Percentiles rank a stretch among this genome's conserved stretches.
These are phyloP conservation scores for Ophiostoma novo-ulmi DNA, from an alignment of 2,329 filamentous ascomycete species.

Conservation along the genomic window DNA sequence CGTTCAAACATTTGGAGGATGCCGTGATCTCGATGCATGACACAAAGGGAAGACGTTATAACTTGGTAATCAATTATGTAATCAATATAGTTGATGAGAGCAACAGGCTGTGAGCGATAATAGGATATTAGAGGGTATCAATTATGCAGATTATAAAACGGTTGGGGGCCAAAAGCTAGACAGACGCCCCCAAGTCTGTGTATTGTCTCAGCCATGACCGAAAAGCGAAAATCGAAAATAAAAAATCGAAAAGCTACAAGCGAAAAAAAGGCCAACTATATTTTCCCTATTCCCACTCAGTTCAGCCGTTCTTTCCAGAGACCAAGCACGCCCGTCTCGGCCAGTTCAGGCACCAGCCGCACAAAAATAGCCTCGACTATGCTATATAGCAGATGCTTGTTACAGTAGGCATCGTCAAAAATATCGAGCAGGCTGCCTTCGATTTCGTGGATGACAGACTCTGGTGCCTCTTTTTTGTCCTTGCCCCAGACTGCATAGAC, in stretches of 20 bases:
- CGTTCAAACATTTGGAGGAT: background rate
- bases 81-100: background rate
- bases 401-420: constrained; percentile 79
- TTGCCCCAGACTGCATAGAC: constrained; percentile 22
- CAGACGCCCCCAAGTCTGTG: background rate
- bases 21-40: background rate
- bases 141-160: background rate
- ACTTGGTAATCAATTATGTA: background rate
- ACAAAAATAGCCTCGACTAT: constrained; percentile 78
- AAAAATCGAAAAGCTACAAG: background rate
- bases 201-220: background rate
- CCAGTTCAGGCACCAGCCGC: constrained; percentile 76
- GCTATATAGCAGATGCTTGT: constrained; percentile 83
- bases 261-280: background rate
- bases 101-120: background rate
- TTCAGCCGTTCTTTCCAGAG: constrained; percentile 66
- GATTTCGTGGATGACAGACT: constrained; percentile 49
- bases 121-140: constrained; percentile 1
- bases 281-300: constrained; percentile 22
- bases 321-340: constrained; percentile 64
- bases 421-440: constrained; percentile 63
- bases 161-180: constrained; percentile 4
- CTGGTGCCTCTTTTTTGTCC: constrained; percentile 9
- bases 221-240: background rate
- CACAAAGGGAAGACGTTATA: background rate